Evolutionary conservation across 2,329 filamentous ascomycete genomes (phyloP), one percentile per base, ranked within the genome.

Genomic region (Corynespora cassiicola): DNA sequence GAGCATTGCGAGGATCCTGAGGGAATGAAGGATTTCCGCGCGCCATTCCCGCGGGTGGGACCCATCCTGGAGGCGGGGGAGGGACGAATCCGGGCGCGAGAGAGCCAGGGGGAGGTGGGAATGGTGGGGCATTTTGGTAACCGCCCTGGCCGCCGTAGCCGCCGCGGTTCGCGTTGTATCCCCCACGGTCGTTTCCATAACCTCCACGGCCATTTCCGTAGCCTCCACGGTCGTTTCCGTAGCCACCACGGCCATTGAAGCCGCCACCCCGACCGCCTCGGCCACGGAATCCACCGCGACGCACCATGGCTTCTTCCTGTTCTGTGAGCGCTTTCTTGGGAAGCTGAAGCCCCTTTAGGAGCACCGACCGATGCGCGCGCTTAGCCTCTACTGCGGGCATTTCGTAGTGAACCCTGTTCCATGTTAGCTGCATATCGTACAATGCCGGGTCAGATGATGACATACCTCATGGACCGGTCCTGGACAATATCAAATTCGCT

Each of bases 341-440:
- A 39, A 91, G 78, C 55, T 86, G 84, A 24, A 91, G 84, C 9
- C 94, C 94, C 3, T 90, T 85, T 22, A 99, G 78, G 10, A 99
- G 79, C 87, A 96, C 95, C 5, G 91, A 96, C 65, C 96, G 96
- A 72, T 99, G 94, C 4, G 82, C 75, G 55, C 88, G 80, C 7
- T 75, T 76, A 3, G 56, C 44, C 12, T 82, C 82, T 1, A 66
- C 25, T 25, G 79, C 76, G 0, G 92, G 91, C 71, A 96, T 87
- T 28, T 90, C 83, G 63, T 95, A 99, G 59, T 88, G 76, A 8
- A 97, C 90, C 61, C 88, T 95, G 50, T 28, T 9, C 52, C 73
- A 62, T 34, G 33, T 68, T 56, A 69, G 58, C 35, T 31, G 17
- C 10, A 34, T 31, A 36, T 29, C 17, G 39, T 22, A 28, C 18